Evolutionary conservation across 768 basidiomycete species (phyloP).

Genomic region (Holtermannia corniformis): DNA sequence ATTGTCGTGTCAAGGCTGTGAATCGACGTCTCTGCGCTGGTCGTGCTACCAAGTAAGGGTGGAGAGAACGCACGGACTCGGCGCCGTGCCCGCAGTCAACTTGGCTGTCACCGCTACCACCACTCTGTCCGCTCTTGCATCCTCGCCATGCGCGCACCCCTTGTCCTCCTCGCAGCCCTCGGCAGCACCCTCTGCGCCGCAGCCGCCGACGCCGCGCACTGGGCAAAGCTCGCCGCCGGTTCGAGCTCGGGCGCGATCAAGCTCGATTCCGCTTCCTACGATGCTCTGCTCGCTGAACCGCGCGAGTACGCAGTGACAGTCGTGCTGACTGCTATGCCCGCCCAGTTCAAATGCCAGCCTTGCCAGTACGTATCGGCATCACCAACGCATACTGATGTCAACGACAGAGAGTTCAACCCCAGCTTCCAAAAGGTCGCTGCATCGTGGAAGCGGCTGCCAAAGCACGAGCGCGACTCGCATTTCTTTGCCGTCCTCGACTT

Average conservation of each 20-base stretch:
- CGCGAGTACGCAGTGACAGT: slow-evolving; percentile 83
- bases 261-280: slow-evolving; percentile 65
- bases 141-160: slow-evolving; percentile 4
- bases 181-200: slow-evolving; percentile 15
- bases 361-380: slow-evolving; percentile 61
- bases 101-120: neutral
- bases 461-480: slow-evolving; percentile 61
- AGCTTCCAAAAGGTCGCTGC: slow-evolving; percentile 69
- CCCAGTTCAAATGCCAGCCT: slow-evolving; percentile 72
- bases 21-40: no score
- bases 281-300: slow-evolving; percentile 58
- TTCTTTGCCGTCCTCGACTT: slow-evolving; percentile 93
- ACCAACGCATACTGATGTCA: slow-evolving; percentile 9
- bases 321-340: slow-evolving; percentile 77
- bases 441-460: slow-evolving; percentile 62
- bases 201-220: slow-evolving; percentile 45
- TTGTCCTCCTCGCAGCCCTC: slow-evolving; percentile 6
- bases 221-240: slow-evolving; percentile 57
- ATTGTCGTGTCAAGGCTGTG: no score
- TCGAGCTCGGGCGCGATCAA: slow-evolving; percentile 67
- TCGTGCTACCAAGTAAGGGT: neutral
- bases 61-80: neutral
- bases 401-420: slow-evolving; percentile 70
- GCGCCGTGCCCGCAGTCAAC: neutral
- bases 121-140: neutral